Evolutionary conservation across 2,329 filamentous ascomycete genomes (phyloP), one percentile per base, ranked within the genome.

Genomic region (Venturia pyrina): DNA sequence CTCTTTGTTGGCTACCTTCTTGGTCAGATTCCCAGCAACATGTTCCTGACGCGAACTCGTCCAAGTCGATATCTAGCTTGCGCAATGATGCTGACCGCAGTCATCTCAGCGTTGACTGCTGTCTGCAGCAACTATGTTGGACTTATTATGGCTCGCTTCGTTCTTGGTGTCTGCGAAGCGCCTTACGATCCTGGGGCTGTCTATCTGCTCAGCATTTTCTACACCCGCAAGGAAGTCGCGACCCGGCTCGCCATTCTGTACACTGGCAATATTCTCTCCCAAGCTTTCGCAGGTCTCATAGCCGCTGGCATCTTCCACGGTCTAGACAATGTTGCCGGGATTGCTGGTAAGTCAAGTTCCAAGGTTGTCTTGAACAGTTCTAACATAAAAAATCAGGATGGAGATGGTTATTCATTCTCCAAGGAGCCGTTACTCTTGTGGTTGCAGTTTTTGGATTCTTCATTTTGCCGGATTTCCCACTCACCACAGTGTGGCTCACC

Each of bases 131-230:
- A 73, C 64, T 77, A 74, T 65, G 71, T 68, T 32, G 76, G 76
- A 46, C 76, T 78, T 70, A 71, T 78, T 15, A 71, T 71, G 1
- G 69, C 73, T 17, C 72, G 73, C 17, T 77, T 76, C 68, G 75
- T 71, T 69, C 73, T 76, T 56, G 74, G 74, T 1, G 73, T 76
- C 59, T 72, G 74, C 11, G 74, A 76, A 67, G 74, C 74, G 6
- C 60, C 60, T 0, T 88, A 87, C 73, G 77, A 87, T 34, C 86
- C 87, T 0, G 87, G 87, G 44, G 60, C 60, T 28, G 78, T 88
- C 13, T 78, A 87, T 56, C 84, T 88, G 59, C 78, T 89, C 24
- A 86, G 84, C 0, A 85, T 87, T 69, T 89, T 86, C 82, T 89
- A 89, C 73, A 88, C 86, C 1, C 80, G 85, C 61, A 80, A 82